A percentile compares a stretch with the other conserved stretches of the same genome.
Evolutionary conservation across 2,329 filamentous ascomycete species (phyloP).

Genomic region (Epicoccum nigrum): DNA sequence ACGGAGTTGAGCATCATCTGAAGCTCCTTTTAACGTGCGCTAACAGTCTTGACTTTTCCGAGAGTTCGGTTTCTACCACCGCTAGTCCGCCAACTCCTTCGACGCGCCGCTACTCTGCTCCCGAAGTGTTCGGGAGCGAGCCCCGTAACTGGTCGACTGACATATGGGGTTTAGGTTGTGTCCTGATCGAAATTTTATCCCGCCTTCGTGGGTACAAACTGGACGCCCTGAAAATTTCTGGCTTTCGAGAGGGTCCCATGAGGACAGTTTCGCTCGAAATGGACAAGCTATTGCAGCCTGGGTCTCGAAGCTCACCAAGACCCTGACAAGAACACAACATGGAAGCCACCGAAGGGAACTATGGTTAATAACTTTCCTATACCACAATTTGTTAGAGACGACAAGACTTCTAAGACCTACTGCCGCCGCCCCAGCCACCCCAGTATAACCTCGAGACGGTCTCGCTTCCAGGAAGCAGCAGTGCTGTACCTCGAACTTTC

Average conservation of each 20-base stretch:
- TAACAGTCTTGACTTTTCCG: slow-evolving; percentile 25
- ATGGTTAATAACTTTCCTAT: no score
- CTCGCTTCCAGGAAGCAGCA: no score
- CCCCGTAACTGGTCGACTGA: slow-evolving; percentile 23
- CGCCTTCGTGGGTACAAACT: slow-evolving; percentile 7
- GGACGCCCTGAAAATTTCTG: slow-evolving; percentile 7
- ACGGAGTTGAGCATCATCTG: no score
- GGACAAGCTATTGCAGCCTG: no score
- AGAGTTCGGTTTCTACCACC: slow-evolving; percentile 21
- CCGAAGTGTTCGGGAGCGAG: slow-evolving; percentile 19
- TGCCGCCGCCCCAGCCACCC: background rate
- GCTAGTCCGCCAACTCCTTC: slow-evolving; percentile 18
- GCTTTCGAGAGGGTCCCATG: slow-evolving; percentile 14
- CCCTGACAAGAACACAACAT: no score
- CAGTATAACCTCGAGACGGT: no score
- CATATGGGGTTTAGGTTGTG: slow-evolving; percentile 24
- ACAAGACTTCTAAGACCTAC: no score
- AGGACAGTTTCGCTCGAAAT: slow-evolving; percentile 23
- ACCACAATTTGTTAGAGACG: no score
- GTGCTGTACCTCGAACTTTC: no score
- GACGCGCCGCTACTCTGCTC: slow-evolving; percentile 24
- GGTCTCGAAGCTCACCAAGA: no score
- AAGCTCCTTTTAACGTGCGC: no score
- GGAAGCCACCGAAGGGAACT: no score
- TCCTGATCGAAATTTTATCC: slow-evolving; percentile 25